phyloP scores from a whole-genome alignment of 495 filamentous ascomycete genomes.

The Parmelia sp. region DNA sequence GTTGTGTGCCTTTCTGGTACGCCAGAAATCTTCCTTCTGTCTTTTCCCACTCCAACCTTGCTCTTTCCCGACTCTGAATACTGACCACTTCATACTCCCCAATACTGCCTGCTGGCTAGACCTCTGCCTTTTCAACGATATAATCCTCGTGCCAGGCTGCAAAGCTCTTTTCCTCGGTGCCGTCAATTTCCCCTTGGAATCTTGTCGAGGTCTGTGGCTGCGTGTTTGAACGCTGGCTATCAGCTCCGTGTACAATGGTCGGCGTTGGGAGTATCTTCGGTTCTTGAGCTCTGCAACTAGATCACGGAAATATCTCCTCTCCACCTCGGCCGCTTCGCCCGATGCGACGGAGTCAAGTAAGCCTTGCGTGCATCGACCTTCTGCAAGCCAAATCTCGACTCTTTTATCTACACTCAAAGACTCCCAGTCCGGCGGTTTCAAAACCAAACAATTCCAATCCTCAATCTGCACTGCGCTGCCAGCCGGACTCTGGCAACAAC shows the following conservation, averaged over 20 bases:
- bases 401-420: background rate
- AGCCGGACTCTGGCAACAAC: background rate
- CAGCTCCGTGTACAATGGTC: background rate
- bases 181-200: background rate
- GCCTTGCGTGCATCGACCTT: background rate
- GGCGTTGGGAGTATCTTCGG: background rate
- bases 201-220: background rate
- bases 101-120: background rate
- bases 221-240: background rate
- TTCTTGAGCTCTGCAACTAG: background rate
- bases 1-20: background rate
- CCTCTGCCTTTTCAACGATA: background rate
- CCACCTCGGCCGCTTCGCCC: background rate
- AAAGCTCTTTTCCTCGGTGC: background rate
- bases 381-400: background rate
- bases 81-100: background rate
- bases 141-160: background rate
- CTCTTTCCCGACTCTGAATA: background rate
- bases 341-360: background rate
- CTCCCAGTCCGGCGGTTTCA: background rate
- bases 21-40: background rate
- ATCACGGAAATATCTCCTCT: background rate
- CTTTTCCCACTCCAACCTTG: background rate
- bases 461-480: background rate
- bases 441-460: background rate